Conservation (phyloP, 1,284 basidiomycete species). For the Trametes hirsuta region DNA sequence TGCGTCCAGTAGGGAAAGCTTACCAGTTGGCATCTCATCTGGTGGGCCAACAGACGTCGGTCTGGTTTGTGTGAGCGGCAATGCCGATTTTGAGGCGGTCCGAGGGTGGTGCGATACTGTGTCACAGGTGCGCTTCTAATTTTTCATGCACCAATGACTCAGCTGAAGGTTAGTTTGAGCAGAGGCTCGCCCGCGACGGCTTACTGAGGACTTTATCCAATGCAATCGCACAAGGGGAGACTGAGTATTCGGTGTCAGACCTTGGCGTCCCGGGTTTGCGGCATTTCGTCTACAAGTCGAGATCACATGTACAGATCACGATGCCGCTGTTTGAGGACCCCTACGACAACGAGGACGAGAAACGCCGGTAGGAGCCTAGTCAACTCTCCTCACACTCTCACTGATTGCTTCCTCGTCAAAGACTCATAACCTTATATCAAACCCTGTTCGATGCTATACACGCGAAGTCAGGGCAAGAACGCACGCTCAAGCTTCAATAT, state of each 20-base stretch:
- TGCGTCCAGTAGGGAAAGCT: conserved; percentile 7
- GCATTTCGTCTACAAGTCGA: conserved; percentile 95
- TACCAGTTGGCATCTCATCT: conserved; percentile 6
- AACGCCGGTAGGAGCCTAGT: conserved; percentile 50
- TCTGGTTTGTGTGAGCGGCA: conserved; percentile 69
- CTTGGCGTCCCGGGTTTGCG: conserved; percentile 86
- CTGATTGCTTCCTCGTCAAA: conserved; percentile 31
- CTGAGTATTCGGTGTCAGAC: conserved; percentile 68
- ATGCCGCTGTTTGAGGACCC: conserved; percentile 82
- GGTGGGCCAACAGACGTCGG: conserved; percentile 44
- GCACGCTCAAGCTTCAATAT: conserved; percentile 81
- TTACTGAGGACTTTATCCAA: conserved; percentile 53
- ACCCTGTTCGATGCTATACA: conserved; percentile 84
- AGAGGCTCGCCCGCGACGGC: conserved; percentile 68
- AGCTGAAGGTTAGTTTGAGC: conserved; percentile 1
- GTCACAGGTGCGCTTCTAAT: conserved; percentile 49
- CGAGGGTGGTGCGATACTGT: conserved; percentile 74
- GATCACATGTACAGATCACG: conserved; percentile 87
- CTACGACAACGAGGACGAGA: conserved; percentile 66
- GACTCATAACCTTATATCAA: conserved; percentile 85
- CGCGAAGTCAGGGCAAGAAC: conserved; percentile 79
- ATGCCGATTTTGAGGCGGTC: conserved; percentile 69
- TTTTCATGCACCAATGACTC: not conserved
- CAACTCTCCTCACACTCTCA: not conserved
- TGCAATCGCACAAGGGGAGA: conserved; percentile 51